Conservation (phyloP, 2,329 filamentous ascomycete genomes). For the Xylariaceae sp. region DNA sequence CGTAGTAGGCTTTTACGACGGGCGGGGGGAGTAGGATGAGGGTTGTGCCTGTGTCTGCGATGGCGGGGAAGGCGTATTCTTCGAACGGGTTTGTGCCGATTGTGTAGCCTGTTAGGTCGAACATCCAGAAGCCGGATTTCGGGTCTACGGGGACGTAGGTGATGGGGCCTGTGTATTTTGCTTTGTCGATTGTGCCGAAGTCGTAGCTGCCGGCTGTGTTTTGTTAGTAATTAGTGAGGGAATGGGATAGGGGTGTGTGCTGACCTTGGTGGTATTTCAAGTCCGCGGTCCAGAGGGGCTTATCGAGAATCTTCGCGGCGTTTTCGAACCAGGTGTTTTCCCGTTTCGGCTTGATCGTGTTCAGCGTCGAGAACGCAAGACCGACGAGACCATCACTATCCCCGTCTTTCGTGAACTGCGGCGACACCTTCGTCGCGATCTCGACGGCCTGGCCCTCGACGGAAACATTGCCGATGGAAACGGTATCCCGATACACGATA, state of each 20-base stretch:
- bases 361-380: constrained; percentile 32
- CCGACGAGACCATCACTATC: constrained; percentile 33
- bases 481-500: constrained; percentile 31
- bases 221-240: background rate
- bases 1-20: constrained; percentile 49
- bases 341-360: constrained; percentile 27
- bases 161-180: constrained; percentile 30
- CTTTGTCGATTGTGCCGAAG: constrained; percentile 33
- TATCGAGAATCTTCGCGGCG: constrained; percentile 24
- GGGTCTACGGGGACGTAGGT: constrained; percentile 31
- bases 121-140: constrained; percentile 33
- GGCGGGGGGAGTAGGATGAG: constrained; percentile 40
- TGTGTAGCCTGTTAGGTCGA: constrained; percentile 26
- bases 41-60: constrained; percentile 57
- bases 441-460: constrained; percentile 31
- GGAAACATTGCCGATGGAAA: constrained; percentile 29
- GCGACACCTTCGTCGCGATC: constrained; percentile 26
- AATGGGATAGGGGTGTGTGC: background rate
- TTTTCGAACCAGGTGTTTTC: constrained; percentile 34
- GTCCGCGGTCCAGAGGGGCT: constrained; percentile 32
- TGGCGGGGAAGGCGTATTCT: constrained; percentile 31
- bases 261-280: constrained; percentile 26
- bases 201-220: constrained; percentile 32
- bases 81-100: constrained; percentile 18
- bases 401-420: constrained; percentile 29